phyloP scores from a whole-genome alignment of 352 stramenopile genomes.

The Phytophthora multivora region DNA sequence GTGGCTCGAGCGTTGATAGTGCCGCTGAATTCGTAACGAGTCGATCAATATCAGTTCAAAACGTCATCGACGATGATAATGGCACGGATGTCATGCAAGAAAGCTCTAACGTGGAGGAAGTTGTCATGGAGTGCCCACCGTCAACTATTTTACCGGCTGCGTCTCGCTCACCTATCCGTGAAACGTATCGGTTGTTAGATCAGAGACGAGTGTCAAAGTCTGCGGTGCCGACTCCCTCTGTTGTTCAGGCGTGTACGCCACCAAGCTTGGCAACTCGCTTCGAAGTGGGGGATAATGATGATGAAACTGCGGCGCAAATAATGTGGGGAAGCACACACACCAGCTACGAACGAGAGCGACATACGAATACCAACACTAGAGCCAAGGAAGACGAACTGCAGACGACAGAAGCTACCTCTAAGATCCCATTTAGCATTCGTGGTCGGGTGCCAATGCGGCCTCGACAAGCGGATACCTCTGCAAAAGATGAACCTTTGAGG shows the following conservation, averaged over 20 bases:
- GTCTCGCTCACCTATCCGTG: neutral
- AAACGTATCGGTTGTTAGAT: neutral
- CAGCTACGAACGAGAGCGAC: constrained; percentile 14
- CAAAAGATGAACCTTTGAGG: constrained; percentile 3
- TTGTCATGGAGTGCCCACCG: neutral
- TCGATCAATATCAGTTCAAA: neutral
- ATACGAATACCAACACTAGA: neutral
- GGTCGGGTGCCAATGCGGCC: constrained; percentile 51
- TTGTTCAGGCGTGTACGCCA: neutral
- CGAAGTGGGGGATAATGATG: constrained; percentile 13
- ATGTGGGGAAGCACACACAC: constrained; percentile 21
- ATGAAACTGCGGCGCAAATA: constrained; percentile 7
- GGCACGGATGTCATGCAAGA: neutral
- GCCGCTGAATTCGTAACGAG: neutral
- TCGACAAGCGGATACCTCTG: neutral
- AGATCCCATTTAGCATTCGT: constrained; percentile 21
- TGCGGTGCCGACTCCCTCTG: neutral
- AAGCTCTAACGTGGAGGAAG: neutral
- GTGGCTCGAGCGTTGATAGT: neutral
- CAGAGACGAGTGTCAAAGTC: neutral
- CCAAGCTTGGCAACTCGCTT: neutral
- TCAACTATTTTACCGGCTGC: neutral
- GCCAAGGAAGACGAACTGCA: neutral
- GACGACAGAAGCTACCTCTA: neutral
- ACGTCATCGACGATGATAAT: no score